Evolutionary conservation across 805 yeast genomes (phyloP).

Genomic region (Yarrowia keelungensis): DNA sequence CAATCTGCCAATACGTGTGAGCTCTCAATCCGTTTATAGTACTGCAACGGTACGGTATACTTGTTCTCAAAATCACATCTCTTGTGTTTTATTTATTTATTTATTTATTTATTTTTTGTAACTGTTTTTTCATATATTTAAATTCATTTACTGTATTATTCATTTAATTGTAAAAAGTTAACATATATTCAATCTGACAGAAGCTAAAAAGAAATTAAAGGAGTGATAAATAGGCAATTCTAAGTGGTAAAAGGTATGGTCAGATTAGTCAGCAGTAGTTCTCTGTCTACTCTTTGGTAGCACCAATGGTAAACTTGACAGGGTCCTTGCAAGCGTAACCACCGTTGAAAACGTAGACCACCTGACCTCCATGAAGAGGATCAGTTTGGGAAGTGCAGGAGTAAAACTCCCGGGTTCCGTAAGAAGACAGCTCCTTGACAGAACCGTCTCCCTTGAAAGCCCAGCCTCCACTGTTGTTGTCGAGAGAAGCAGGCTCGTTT

Average conservation of each 20-base stretch:
- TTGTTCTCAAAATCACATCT: too few relatives aligned
- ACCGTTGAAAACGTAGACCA: conserved; percentile 6
- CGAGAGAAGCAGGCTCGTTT: background rate
- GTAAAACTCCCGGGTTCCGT: background rate
- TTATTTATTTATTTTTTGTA: too few relatives aligned
- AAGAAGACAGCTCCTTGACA: conserved; percentile 1
- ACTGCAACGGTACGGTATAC: too few relatives aligned
- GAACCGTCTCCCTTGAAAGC: conserved; percentile 12
- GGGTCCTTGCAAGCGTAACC: conserved; percentile 4
- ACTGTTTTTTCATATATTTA: too few relatives aligned
- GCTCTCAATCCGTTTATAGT: too few relatives aligned
- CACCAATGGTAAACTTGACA: conserved; percentile 12
- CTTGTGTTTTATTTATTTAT: too few relatives aligned
- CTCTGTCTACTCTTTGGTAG: background rate
- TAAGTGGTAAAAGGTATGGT: background rate
- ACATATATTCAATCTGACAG: background rate
- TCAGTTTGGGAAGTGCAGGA: background rate
- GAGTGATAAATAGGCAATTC: background rate
- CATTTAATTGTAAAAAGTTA: too few relatives aligned
- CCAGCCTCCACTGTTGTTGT: conserved; percentile 9
- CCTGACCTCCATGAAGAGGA: conserved; percentile 6
- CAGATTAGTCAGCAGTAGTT: background rate
- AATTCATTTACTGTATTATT: too few relatives aligned
- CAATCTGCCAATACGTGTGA: too few relatives aligned
- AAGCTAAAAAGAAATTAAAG: conserved; percentile 14